Evolutionary conservation across 1,284 basidiomycete genomes (phyloP), one percentile per base, ranked within the genome.

Genomic region (Tetrapyrgos nigripes): DNA sequence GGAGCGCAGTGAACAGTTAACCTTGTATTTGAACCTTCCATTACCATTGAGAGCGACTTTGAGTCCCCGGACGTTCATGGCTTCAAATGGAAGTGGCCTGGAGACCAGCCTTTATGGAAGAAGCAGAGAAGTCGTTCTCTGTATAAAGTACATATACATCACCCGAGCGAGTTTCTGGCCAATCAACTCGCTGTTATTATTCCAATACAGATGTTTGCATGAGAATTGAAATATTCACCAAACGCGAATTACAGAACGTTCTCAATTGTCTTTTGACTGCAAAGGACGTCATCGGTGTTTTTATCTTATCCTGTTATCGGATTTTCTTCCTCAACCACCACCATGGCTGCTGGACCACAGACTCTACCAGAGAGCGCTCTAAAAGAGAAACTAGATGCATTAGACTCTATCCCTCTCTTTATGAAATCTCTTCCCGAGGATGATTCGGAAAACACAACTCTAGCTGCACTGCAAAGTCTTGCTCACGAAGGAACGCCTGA

Each of bases 401-500:
- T 83, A 47, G 84, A 92, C 61, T 78, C 80, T 4, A 71, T 87
- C 1, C 97, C 97, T 3, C 79, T 99, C 33, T 99, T 99, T 77
- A 98, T 98, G 96, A 89, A 88, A 65, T 84, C 89, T 37, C 82
- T 98, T 21, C 95, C 96, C 0, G 81, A 83, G 11, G 80, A 81
- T 11, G 31, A 35, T n/a, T 73, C 80, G 4, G 81, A 87, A 17
- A 86, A 92, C 68, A 76, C 81, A 3, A 83, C 89, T 1, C 69
- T 99, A 17, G 87, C 91, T 59, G 97, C 97, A 3, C 75, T 99
- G 35, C 93, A 96, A 73, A 91, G 85, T 64, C 83, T 99, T 26
- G 87, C 86, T 2, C 84, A 96, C 72, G 96, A 98, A 19, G 97
- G 96, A 11, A 91, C 93, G 24, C 92, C 96, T 29, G 93, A 98